phyloP scores from a whole-genome alignment of 2,329 filamentous ascomycete species.

The Camillea tinctor region DNA sequence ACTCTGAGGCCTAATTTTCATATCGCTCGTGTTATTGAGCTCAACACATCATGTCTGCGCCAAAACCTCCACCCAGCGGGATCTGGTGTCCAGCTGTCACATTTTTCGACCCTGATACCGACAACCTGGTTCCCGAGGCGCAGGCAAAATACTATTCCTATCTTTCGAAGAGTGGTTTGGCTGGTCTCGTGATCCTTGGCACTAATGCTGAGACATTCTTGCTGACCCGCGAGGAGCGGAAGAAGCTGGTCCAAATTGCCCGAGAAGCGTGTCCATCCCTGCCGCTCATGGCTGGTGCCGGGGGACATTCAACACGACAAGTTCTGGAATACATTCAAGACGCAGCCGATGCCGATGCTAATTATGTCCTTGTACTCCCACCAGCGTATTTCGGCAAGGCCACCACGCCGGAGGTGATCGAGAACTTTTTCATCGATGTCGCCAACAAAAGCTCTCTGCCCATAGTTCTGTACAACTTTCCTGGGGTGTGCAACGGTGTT shows the following conservation, averaged over 20 bases:
- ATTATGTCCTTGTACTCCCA: constrained; percentile 60
- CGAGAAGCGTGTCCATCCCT: constrained; percentile 36
- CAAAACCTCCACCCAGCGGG: constrained; percentile 12
- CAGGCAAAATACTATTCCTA: constrained; percentile 47
- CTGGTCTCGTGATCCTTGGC: constrained; percentile 14
- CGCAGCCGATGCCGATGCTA: constrained; percentile 54
- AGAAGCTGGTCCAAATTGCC: constrained; percentile 26
- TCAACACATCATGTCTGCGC: no score
- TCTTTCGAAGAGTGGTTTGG: constrained; percentile 32
- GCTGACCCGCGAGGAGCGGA: constrained; percentile 51
- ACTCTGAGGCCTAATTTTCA: no score
- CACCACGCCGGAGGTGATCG: constrained; percentile 51
- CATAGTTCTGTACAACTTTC: constrained; percentile 65
- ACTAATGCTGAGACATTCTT: constrained; percentile 36
- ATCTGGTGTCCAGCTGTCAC: constrained; percentile 48
- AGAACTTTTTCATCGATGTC: constrained; percentile 56
- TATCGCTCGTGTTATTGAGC: no score
- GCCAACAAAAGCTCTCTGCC: constrained; percentile 48
- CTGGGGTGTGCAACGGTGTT: constrained; percentile 62
- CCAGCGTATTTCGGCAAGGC: constrained; percentile 63
- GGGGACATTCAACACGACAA: constrained; percentile 62
- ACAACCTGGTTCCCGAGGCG: constrained; percentile 40
- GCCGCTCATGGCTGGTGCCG: constrained; percentile 59
- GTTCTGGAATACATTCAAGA: constrained; percentile 57
- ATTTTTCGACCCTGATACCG: constrained; percentile 45